phyloP scores from a whole-genome alignment of 2,329 filamentous ascomycete genomes.

The Aureobasidium namibiae region DNA sequence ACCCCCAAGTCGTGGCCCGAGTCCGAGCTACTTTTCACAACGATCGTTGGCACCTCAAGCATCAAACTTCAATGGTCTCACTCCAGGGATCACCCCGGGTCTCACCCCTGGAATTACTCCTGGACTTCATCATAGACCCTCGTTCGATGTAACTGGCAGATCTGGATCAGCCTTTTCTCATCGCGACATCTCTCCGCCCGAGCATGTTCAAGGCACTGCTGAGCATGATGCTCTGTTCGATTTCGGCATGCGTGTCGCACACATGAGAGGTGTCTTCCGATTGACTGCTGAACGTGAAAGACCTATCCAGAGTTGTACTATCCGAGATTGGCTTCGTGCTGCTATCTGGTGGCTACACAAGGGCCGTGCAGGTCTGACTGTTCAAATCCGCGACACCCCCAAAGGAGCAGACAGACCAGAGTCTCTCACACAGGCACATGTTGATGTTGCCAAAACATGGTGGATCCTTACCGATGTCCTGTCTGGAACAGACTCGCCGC shows the following conservation, averaged over 20 bases:
- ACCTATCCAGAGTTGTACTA: slow-evolving; percentile 54
- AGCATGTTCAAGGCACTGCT: slow-evolving; percentile 33
- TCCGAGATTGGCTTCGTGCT: slow-evolving; percentile 55
- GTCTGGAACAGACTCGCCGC: neutral
- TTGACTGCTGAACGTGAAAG: slow-evolving; percentile 67
- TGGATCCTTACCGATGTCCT: slow-evolving; percentile 57
- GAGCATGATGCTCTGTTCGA: slow-evolving; percentile 55
- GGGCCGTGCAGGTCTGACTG: slow-evolving; percentile 68
- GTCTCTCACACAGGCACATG: slow-evolving; percentile 63
- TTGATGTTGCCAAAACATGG: slow-evolving; percentile 76
- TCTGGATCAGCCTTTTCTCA: neutral
- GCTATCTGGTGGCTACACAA: slow-evolving; percentile 86
- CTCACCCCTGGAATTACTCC: neutral
- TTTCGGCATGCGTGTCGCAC: slow-evolving; percentile 62
- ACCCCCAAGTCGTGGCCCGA: neutral
- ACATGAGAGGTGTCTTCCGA: slow-evolving; percentile 68
- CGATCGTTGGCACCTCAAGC: neutral
- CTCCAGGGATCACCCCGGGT: neutral
- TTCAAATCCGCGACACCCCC: slow-evolving; percentile 58
- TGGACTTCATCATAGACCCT: neutral
- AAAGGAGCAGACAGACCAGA: slow-evolving; percentile 44
- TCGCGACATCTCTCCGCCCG: slow-evolving; percentile 12
- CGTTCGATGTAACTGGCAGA: neutral
- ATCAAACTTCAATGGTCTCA: neutral
- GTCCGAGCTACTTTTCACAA: slow-evolving; percentile 2